phyloP scores from a whole-genome alignment of 805 yeast genomes.

The Zygosaccharomyces bisporus region DNA sequence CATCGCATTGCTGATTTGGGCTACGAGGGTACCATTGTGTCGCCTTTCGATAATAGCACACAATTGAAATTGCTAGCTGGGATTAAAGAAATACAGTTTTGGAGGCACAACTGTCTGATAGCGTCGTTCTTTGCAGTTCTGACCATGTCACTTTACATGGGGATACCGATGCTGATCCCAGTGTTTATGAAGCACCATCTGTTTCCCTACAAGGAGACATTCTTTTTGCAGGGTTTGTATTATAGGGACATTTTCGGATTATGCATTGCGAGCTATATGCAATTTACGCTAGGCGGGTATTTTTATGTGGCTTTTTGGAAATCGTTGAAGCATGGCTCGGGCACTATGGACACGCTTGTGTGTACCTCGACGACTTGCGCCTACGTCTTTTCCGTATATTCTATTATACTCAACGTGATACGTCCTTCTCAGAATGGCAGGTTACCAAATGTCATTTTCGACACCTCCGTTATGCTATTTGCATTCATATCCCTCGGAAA shows the following conservation, averaged over 20 bases:
- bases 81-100: conserved; percentile 64
- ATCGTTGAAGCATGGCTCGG: conserved; percentile 65
- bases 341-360: conserved; percentile 90
- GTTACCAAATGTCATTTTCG: conserved; percentile 74
- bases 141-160: conserved; percentile 47
- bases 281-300: conserved; percentile 58
- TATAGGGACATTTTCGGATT: conserved; percentile 54
- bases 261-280: conserved; percentile 58
- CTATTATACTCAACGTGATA: conserved; percentile 51
- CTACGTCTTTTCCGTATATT: conserved; percentile 64
- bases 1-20: conserved; percentile 49
- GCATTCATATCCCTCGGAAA: conserved; percentile 85
- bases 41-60: conserved; percentile 52
- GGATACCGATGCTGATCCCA: conserved; percentile 41
- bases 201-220: conserved; percentile 30
- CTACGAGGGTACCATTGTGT: conserved; percentile 48
- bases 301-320: conserved; percentile 64
- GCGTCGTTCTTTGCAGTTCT: conserved; percentile 61
- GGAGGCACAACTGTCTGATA: conserved; percentile 56
- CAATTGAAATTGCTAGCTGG: conserved; percentile 70
- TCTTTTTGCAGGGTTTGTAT: conserved; percentile 24
- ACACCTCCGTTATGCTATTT: conserved; percentile 80
- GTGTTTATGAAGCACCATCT: conserved; percentile 32
- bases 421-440: conserved; percentile 19
- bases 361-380: conserved; percentile 79